These are phyloP conservation scores for Lecanoromycetidae sp. DNA, from an alignment of 2,329 filamentous ascomycete species.

Conservation along the genomic window DNA sequence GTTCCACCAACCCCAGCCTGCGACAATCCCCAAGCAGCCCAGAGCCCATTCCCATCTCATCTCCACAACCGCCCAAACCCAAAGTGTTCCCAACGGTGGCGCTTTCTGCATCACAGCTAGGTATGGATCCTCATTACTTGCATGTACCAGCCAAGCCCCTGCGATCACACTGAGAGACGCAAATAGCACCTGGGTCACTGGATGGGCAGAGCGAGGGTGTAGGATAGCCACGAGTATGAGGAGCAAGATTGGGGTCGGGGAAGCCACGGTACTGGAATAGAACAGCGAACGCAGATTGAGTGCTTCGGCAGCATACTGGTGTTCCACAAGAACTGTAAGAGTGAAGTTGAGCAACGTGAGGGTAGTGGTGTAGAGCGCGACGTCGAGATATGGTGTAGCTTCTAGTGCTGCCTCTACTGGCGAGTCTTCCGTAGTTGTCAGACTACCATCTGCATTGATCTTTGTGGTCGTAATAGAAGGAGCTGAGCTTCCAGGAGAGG, in stretches of 20 bases:
- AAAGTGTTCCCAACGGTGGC: conserved; percentile 77
- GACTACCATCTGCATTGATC: conserved; percentile 17
- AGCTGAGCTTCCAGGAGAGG: not conserved
- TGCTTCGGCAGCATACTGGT: conserved; percentile 15
- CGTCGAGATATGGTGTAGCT: conserved; percentile 12
- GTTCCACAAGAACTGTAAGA: conserved; percentile 17
- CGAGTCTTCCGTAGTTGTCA: not conserved
- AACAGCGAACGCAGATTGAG: conserved; percentile 12
- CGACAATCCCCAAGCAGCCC: conserved; percentile 39
- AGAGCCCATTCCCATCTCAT: conserved; percentile 58
- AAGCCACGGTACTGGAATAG: conserved; percentile 8
- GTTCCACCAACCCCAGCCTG: conserved; percentile 14
- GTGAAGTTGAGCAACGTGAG: conserved; percentile 18
- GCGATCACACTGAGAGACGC: conserved; percentile 46
- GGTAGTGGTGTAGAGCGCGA: conserved; percentile 14
- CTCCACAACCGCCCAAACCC: conserved; percentile 89
- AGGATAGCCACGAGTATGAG: conserved; percentile 12
- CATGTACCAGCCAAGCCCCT: conserved; percentile 69
- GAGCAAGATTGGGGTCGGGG: conserved; percentile 12
- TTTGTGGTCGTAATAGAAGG: conserved; percentile 12
- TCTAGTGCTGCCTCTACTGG: not conserved
- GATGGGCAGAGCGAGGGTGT: conserved; percentile 13
- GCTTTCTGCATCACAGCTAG: conserved; percentile 83
- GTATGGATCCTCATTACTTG: conserved; percentile 70
- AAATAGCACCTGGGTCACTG: conserved; percentile 42